Conservation (phyloP, 306 rosid species). For the Trifolium repens region DNA sequence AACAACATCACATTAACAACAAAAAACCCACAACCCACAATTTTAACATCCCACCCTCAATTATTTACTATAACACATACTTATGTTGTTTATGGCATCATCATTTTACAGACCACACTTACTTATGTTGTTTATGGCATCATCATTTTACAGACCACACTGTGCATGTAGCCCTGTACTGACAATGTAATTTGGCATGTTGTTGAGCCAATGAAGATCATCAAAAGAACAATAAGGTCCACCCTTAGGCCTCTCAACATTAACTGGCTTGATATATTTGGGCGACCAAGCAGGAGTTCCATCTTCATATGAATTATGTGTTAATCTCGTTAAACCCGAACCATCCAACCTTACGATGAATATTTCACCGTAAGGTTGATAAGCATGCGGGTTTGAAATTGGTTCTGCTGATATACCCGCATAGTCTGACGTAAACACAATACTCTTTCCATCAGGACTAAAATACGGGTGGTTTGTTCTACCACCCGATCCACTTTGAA, state of each 20-base stretch:
- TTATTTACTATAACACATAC: neutral
- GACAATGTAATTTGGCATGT: constrained; percentile 38
- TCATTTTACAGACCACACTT: constrained; percentile 44
- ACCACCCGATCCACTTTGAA: constrained; percentile 73
- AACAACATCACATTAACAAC: constrained; percentile 14
- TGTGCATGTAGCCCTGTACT: neutral
- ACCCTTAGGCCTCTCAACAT: constrained; percentile 52
- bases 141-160: constrained; percentile 43
- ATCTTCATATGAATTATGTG: constrained; percentile 82
- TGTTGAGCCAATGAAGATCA: constrained; percentile 75
- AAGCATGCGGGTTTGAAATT: constrained; percentile 79
- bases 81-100: neutral
- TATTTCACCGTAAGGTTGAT: constrained; percentile 88
- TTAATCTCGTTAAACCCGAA: constrained; percentile 63
- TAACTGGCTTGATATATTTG: constrained; percentile 48
- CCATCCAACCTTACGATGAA: constrained; percentile 71
- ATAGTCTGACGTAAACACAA: constrained; percentile 75
- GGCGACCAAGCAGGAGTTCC: constrained; percentile 84
- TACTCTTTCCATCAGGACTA: constrained; percentile 69
- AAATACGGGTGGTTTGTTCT: constrained; percentile 77
- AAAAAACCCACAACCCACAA: neutral
- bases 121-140: neutral
- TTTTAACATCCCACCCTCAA: neutral
- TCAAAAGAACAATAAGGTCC: constrained; percentile 64
- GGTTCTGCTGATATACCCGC: constrained; percentile 85